phyloP scores from a whole-genome alignment of 2,329 filamentous ascomycete species.

The Metarhizium humberi region DNA sequence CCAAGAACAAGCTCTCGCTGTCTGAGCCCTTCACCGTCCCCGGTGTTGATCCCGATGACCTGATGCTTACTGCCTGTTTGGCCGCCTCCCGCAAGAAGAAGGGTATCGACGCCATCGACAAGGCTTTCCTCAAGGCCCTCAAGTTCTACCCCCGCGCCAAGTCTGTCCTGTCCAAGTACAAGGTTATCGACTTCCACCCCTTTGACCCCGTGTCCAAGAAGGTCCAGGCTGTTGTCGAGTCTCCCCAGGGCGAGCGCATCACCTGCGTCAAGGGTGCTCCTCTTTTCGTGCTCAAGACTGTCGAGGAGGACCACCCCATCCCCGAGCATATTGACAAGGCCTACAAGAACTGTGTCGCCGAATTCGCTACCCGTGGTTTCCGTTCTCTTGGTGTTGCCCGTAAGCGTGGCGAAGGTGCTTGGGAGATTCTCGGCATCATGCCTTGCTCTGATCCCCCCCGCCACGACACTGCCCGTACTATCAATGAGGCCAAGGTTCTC shows the following conservation, averaged over 20 bases:
- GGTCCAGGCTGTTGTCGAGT: constrained; percentile 75
- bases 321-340: constrained; percentile 67
- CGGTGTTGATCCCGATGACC: constrained; percentile 76
- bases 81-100: constrained; percentile 91
- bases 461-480: constrained; percentile 82
- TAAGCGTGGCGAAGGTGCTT: constrained; percentile 70
- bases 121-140: constrained; percentile 83
- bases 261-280: constrained; percentile 88
- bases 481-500: constrained; percentile 80
- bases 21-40: constrained; percentile 75
- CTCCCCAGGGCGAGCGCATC: constrained; percentile 73
- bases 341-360: constrained; percentile 88
- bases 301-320: constrained; percentile 76
- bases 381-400: constrained; percentile 88
- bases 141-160: constrained; percentile 77
- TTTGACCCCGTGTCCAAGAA: constrained; percentile 95
- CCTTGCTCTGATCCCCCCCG: constrained; percentile 87
- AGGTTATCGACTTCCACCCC: constrained; percentile 73
- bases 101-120: constrained; percentile 91
- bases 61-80: constrained; percentile 86
- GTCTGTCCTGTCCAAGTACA: constrained; percentile 71
- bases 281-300: constrained; percentile 77
- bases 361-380: constrained; percentile 89
- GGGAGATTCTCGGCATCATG: constrained; percentile 94
- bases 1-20: constrained; percentile 88